Evolutionary conservation across 2,329 filamentous ascomycete species (phyloP).

Genomic region (Pseudogymnoascus sp.): DNA sequence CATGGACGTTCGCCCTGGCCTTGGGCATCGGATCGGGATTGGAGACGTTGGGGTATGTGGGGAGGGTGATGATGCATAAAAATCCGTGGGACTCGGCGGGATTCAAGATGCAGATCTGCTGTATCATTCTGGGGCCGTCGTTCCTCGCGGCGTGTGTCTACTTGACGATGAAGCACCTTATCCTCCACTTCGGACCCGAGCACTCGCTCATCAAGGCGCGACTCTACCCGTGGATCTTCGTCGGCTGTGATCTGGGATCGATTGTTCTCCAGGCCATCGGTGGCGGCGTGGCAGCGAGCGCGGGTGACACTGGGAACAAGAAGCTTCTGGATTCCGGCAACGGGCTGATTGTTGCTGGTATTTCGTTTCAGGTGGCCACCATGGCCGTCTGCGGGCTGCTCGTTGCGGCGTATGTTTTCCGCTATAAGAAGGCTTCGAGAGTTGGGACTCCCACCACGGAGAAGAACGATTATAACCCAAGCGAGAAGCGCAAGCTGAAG

Average conservation of each 20-base stretch:
- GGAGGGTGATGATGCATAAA: slow-evolving; percentile 40
- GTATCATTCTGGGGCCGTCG: slow-evolving; percentile 34
- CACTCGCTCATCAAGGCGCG: slow-evolving; percentile 44
- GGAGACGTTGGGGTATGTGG: slow-evolving; percentile 47
- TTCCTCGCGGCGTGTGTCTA: slow-evolving; percentile 56
- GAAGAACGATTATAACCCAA: not conserved
- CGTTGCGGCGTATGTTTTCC: slow-evolving; percentile 13
- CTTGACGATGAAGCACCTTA: slow-evolving; percentile 53
- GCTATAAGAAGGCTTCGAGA: not conserved
- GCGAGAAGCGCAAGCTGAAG: slow-evolving; percentile 10
- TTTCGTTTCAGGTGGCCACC: slow-evolving; percentile 32
- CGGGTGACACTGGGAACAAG: slow-evolving; percentile 3
- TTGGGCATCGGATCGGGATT: slow-evolving; percentile 42
- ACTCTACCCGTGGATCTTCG: slow-evolving; percentile 49
- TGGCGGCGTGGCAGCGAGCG: slow-evolving; percentile 40
- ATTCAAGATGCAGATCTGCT: slow-evolving; percentile 52
- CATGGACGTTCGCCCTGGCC: slow-evolving; percentile 46
- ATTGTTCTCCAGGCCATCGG: slow-evolving; percentile 52
- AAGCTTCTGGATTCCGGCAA: slow-evolving; percentile 15
- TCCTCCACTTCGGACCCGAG: slow-evolving; percentile 38
- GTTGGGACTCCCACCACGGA: not conserved
- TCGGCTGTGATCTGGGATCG: slow-evolving; percentile 49
- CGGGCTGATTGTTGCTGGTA: slow-evolving; percentile 34
- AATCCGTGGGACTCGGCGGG: slow-evolving; percentile 47
- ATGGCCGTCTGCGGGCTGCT: slow-evolving; percentile 25